These are phyloP conservation scores for Globisporangium spiculum DNA, from an alignment of 352 stramenopile species.

Conservation along the genomic window DNA sequence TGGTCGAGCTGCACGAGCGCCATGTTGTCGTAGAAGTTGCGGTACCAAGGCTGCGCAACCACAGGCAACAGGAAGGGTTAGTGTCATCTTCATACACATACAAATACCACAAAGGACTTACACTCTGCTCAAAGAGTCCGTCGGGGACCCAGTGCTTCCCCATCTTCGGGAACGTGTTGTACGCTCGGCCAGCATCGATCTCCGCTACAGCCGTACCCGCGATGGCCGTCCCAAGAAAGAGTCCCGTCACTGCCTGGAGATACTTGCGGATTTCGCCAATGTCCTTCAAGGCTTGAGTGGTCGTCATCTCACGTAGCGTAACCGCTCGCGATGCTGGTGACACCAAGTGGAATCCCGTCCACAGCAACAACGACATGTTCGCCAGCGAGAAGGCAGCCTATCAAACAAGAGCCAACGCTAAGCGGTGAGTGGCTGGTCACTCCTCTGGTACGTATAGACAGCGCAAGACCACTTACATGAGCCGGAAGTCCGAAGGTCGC, in stretches of 20 bases:
- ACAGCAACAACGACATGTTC: constrained; percentile 61
- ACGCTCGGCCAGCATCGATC: constrained; percentile 96
- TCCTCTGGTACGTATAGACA: too few species aligned
- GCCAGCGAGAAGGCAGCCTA: constrained; percentile 59
- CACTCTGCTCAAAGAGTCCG: constrained; percentile 54
- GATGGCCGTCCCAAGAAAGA: constrained; percentile 38
- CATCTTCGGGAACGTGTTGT: constrained; percentile 97
- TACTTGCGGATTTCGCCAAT: constrained; percentile 53
- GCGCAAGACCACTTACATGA: constrained; percentile 30
- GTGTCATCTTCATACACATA: background rate
- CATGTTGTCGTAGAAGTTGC: constrained; percentile 96
- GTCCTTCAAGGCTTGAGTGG: constrained; percentile 40
- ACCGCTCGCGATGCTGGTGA: constrained; percentile 48
- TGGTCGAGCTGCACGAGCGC: constrained; percentile 1
- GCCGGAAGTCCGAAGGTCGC: constrained; percentile 44
- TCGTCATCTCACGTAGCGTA: constrained; percentile 53
- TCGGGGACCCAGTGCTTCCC: constrained; percentile 86
- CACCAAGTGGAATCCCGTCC: constrained; percentile 56
- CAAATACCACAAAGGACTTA: constrained; percentile 11
- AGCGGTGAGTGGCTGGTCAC: too few species aligned
- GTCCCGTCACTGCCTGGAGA: constrained; percentile 36
- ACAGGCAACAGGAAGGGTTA: background rate
- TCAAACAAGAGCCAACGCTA: background rate
- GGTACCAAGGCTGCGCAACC: constrained; percentile 53
- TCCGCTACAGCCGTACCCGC: constrained; percentile 83